Percentiles rank a stretch among this genome's conserved stretches.
phyloP scores from a whole-genome alignment of 768 basidiomycete genomes.

The Trametes coccinea region DNA sequence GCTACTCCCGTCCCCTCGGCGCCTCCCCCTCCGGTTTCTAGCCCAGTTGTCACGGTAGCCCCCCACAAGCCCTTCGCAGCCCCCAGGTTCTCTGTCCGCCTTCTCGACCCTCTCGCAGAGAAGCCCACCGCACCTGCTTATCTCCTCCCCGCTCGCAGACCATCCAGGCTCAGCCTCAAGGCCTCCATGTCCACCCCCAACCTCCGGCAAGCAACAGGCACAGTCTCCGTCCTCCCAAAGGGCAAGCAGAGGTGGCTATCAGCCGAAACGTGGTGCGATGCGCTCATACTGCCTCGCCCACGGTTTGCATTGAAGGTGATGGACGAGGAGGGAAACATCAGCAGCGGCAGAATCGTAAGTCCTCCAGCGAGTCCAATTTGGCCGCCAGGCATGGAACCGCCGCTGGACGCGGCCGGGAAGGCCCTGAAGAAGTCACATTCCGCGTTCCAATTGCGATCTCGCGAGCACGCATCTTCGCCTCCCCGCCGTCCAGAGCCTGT shows the following conservation, averaged over 20 bases:
- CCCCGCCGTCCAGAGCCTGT: slow-evolving; percentile 5
- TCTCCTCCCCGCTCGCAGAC: slow-evolving; percentile 24
- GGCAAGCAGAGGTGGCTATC: slow-evolving; percentile 66
- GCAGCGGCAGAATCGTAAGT: slow-evolving; percentile 43
- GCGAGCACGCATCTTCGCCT: slow-evolving; percentile 14
- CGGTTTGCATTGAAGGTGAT: slow-evolving; percentile 54
- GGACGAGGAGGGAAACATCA: slow-evolving; percentile 30
- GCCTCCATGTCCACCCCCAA: slow-evolving; percentile 69
- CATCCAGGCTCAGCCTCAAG: slow-evolving; percentile 41
- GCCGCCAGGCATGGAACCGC: slow-evolving; percentile 20
- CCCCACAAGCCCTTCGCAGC: slow-evolving; percentile 12
- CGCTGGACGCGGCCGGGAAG: slow-evolving; percentile 9
- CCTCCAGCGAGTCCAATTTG: slow-evolving; percentile 49
- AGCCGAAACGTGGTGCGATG: slow-evolving; percentile 82
- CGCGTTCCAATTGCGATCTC: slow-evolving; percentile 36
- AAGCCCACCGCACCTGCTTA: slow-evolving; percentile 20
- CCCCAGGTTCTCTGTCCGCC: slow-evolving; percentile 28
- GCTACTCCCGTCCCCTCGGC: slow-evolving; percentile 32
- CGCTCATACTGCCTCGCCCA: slow-evolving; percentile 73
- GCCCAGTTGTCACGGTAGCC: slow-evolving; percentile 20
- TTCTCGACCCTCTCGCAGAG: slow-evolving; percentile 27
- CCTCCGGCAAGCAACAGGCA: slow-evolving; percentile 39
- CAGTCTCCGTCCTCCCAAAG: slow-evolving; percentile 32
- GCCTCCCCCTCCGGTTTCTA: slow-evolving; percentile 15
- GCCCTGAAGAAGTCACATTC: slow-evolving; percentile 25